Base-by-base conservation (phyloP, 495 filamentous ascomycete species). In the Penicillium macrosclerotiorum region DNA sequence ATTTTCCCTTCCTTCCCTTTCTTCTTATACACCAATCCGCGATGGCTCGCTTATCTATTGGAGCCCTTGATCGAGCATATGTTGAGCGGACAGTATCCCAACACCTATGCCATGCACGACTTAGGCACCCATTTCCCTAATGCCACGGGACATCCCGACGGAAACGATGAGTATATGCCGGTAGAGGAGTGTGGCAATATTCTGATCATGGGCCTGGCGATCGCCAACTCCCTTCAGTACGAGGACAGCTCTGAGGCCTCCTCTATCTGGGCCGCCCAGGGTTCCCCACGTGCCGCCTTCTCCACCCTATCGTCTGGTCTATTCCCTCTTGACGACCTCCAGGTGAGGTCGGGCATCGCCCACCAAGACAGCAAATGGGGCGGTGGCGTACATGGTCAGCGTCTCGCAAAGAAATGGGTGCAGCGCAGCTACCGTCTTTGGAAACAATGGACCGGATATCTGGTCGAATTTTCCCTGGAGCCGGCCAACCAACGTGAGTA, bases 121-220 rank as follows among this genome's bases (percentile, higher is more conserved):
- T 72, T 97, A 40, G 92, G 92, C 1, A 58, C 79, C 1, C 85
- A 90, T 57, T 97, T 95, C 64, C 92, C 92, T 13, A 97, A 97
- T 56, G 82, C 88, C 3, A 96, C 91, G 0, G 92, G 92, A 2
- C 91, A 97, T 63, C 66, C 81, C 1, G 90, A 95, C 54, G 92
- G 92, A 8, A 74, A 74, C 1, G 92, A 97, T 47, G 92, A 97
- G 61, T 92, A 95, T 47, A 97, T 97, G 92, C 92, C 92, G 0
- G 88, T 97, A 2, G 92, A 97, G 57, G 92, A 97, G 59, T 96
- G 92, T 54, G 92, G 92, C 3, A 88, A 97, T 54, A 97, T 97
- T 74, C 69, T 97, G 25, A 95, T 95, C 62, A 94, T 97, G 91
- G 90, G 85, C 0, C 72, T 97, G 37, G 86, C 89, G 0, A 69